These are phyloP conservation scores for Mortierella sp. DNA, from an alignment of 371 early-diverging fungal genomes.

Conservation along the genomic window DNA sequence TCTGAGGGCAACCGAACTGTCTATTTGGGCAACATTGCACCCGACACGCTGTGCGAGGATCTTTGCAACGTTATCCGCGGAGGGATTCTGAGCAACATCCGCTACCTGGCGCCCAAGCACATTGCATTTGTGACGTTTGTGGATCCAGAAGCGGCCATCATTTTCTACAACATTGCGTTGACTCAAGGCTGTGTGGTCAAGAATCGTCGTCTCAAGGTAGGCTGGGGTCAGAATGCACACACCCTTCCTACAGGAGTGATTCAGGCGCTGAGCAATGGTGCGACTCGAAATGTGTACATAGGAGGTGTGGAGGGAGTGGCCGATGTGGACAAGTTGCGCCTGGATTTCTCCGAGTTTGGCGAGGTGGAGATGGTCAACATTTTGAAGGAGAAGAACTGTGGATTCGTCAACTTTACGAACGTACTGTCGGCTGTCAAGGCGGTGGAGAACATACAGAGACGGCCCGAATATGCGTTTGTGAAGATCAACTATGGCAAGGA, in stretches of 20 bases:
- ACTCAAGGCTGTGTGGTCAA: conserved; percentile 72
- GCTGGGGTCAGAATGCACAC: conserved; percentile 80
- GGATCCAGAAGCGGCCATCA: conserved; percentile 72
- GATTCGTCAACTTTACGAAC: conserved; percentile 85
- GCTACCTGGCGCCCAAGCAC: conserved; percentile 78
- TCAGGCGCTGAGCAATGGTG: conserved; percentile 72
- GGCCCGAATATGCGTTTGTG: conserved; percentile 66
- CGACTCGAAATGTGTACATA: conserved; percentile 85
- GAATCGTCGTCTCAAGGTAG: conserved; percentile 76
- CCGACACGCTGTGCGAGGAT: conserved; percentile 80
- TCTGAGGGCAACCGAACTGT: conserved; percentile 72
- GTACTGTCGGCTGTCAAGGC: conserved; percentile 78
- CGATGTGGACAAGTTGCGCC: conserved; percentile 69
- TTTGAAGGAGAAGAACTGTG: conserved; percentile 80
- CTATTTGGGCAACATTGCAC: conserved; percentile 81
- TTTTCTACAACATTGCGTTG: conserved; percentile 65
- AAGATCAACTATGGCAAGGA: conserved; percentile 86
- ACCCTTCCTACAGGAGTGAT: conserved; percentile 65
- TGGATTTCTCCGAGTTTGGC: conserved; percentile 81
- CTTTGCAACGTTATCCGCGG: conserved; percentile 89
- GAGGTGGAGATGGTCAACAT: conserved; percentile 83
- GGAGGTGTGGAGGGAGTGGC: conserved; percentile 71
- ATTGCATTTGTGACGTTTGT: conserved; percentile 88
- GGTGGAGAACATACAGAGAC: conserved; percentile 67
- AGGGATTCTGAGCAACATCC: conserved; percentile 80